Percentiles rank a stretch among this genome's conserved stretches.
Evolutionary conservation across 495 filamentous ascomycete genomes (phyloP).

Genomic region (Podospora comata): DNA sequence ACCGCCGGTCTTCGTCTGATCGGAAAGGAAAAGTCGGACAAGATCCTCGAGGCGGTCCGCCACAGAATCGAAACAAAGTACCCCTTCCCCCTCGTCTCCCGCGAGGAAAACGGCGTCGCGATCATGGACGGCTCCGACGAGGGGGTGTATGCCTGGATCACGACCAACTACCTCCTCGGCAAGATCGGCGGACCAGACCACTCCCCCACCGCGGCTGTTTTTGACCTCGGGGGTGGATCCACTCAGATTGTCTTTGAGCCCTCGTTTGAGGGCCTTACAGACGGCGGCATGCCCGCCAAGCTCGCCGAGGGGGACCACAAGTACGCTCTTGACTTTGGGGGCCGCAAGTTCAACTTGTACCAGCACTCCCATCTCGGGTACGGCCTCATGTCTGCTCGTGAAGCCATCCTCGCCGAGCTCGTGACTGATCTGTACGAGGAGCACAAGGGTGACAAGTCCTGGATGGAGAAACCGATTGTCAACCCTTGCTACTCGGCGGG

Average conservation of each 20-base stretch:
- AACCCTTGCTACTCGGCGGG: slow-evolving; percentile 90
- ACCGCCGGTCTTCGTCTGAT: slow-evolving; percentile 88
- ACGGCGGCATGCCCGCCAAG: slow-evolving; percentile 83
- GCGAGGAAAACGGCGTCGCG: slow-evolving; percentile 77
- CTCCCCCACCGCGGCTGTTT: slow-evolving; percentile 85
- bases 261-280: slow-evolving; percentile 68
- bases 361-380: slow-evolving; percentile 98
- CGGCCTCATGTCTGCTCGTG: slow-evolving; percentile 90
- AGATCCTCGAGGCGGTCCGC: slow-evolving; percentile 83
- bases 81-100: slow-evolving; percentile 88
- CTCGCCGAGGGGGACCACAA: slow-evolving; percentile 92
- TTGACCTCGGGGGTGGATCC: slow-evolving; percentile 93
- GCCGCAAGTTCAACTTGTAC: slow-evolving; percentile 88
- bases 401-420: slow-evolving; percentile 73
- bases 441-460: slow-evolving; percentile 42
- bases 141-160: slow-evolving; percentile 99
- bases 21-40: slow-evolving; percentile 73
- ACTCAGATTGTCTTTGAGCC: slow-evolving; percentile 98
- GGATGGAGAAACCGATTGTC: slow-evolving; percentile 63
- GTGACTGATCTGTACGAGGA: slow-evolving; percentile 57
- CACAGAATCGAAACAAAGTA: slow-evolving; percentile 80
- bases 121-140: slow-evolving; percentile 97
- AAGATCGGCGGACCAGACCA: slow-evolving; percentile 94
- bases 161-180: slow-evolving; percentile 93
- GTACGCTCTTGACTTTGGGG: slow-evolving; percentile 87